Evolutionary conservation across 352 stramenopile species (phyloP).

Genomic region (Globisporangium ultimum): DNA sequence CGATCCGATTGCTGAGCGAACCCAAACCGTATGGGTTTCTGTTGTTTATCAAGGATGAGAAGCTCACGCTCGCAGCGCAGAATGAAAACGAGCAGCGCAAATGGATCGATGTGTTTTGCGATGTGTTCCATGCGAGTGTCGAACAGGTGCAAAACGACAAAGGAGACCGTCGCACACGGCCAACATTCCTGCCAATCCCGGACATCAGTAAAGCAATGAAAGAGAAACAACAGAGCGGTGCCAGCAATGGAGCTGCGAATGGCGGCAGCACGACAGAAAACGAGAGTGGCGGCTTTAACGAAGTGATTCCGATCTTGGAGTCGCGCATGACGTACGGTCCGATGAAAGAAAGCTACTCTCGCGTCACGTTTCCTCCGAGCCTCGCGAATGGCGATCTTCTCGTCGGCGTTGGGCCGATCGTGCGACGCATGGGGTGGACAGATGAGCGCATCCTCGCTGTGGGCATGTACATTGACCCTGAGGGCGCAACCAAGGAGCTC

Average conservation of each 20-base stretch:
- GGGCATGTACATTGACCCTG: slow-evolving; percentile 73
- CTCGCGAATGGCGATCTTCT: slow-evolving; percentile 73
- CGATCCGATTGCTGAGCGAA: slow-evolving; percentile 62
- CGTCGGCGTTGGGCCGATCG: slow-evolving; percentile 67
- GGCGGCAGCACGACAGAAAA: slow-evolving; percentile 22
- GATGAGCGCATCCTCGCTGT: slow-evolving; percentile 80
- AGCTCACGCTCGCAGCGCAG: slow-evolving; percentile 70
- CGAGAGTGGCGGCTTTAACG: slow-evolving; percentile 26
- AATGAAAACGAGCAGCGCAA: slow-evolving; percentile 65
- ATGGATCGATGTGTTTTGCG: slow-evolving; percentile 80
- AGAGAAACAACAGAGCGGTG: slow-evolving; percentile 14
- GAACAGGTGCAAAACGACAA: slow-evolving; percentile 57
- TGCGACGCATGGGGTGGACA: slow-evolving; percentile 78
- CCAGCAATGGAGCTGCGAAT: slow-evolving; percentile 1
- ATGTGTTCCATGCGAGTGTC: slow-evolving; percentile 73
- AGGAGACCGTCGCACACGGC: slow-evolving; percentile 47
- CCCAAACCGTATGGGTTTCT: slow-evolving; percentile 73
- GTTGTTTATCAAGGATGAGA: slow-evolving; percentile 77
- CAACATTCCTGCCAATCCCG: slow-evolving; percentile 71
- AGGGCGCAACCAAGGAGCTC: slow-evolving; percentile 50
- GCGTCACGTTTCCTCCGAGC: slow-evolving; percentile 73
- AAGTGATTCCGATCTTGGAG: slow-evolving; percentile 57
- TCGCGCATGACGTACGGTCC: slow-evolving; percentile 61
- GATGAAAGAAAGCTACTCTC: slow-evolving; percentile 75
- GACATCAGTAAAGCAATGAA: slow-evolving; percentile 24